Conservation (phyloP, 208 protist genomes). For the Naegleria gruberi region DNA sequence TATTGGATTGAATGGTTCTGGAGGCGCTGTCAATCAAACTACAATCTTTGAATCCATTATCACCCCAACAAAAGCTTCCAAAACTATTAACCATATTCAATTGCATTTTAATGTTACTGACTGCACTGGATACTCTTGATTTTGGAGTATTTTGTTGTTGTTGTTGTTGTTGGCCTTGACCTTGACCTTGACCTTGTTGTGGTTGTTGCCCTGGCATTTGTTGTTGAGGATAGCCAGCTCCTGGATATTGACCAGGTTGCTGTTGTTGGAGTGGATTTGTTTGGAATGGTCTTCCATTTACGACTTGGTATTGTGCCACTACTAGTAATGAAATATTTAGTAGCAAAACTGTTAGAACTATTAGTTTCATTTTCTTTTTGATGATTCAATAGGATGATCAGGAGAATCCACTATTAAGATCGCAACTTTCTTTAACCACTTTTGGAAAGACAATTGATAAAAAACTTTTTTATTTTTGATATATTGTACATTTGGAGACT, state of each 20-base stretch:
- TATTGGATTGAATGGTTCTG: not conserved
- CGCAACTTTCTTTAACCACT: no score
- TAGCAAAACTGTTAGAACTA: no score
- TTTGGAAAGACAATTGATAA: no score
- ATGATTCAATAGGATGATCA: no score
- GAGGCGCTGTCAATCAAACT: not conserved
- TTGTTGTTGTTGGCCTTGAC: not conserved
- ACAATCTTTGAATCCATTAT: not conserved
- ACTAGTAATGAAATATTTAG: no score
- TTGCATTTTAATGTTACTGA: not conserved
- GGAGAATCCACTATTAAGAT: no score
- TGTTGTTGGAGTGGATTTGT: no score
- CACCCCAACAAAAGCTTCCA: not conserved
- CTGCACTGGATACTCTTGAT: not conserved
- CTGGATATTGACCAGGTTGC: no score
- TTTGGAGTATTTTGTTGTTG: not conserved
- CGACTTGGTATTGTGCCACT: not conserved
- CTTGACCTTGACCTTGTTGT: not conserved
- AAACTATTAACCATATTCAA: not conserved
- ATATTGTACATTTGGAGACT: no score
- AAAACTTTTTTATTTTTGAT: no score
- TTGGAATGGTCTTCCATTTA: not conserved
- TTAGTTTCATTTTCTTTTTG: no score
- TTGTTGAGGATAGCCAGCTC: not conserved
- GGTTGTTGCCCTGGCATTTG: not conserved